Conservation (phyloP, 2,329 filamentous ascomycete species). For the Fusarium domesticum region DNA sequence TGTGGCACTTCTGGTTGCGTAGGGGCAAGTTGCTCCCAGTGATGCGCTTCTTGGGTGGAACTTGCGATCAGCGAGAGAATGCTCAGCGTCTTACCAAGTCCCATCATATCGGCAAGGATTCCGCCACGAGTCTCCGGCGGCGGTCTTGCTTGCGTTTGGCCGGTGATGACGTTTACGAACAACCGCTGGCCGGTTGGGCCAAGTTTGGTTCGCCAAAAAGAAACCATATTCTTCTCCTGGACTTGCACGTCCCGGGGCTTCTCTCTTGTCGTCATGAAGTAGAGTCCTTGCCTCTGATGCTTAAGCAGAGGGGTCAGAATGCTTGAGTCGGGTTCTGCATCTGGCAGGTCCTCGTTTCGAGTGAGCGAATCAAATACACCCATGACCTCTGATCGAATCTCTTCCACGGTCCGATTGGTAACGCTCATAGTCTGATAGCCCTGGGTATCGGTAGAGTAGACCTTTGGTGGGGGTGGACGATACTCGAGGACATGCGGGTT, state of each 20-base stretch:
- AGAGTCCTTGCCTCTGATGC: slow-evolving; percentile 87
- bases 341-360: slow-evolving; percentile 70
- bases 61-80: slow-evolving; percentile 74
- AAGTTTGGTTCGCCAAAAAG: slow-evolving; percentile 70
- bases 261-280: slow-evolving; percentile 82
- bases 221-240: slow-evolving; percentile 61
- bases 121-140: slow-evolving; percentile 70
- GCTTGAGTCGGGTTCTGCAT: slow-evolving; percentile 61
- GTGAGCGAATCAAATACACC: slow-evolving; percentile 84
- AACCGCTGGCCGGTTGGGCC: slow-evolving; percentile 49
- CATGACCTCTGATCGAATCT: slow-evolving; percentile 80
- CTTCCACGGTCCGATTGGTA: slow-evolving; percentile 68
- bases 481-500: slow-evolving; percentile 69
- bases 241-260: slow-evolving; percentile 57
- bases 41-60: slow-evolving; percentile 58
- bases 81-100: slow-evolving; percentile 81
- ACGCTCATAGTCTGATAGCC: slow-evolving; percentile 29
- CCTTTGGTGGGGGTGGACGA: slow-evolving; percentile 39
- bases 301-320: slow-evolving; percentile 69
- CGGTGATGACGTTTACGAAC: slow-evolving; percentile 85
- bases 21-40: slow-evolving; percentile 58
- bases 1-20: slow-evolving; percentile 45
- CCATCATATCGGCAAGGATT: slow-evolving; percentile 84
- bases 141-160: slow-evolving; percentile 55
- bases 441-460: slow-evolving; percentile 33